These are phyloP conservation scores for Paraphaeosphaeria sporulosa DNA, from an alignment of 2,329 filamentous ascomycete genomes.

Conservation along the genomic window DNA sequence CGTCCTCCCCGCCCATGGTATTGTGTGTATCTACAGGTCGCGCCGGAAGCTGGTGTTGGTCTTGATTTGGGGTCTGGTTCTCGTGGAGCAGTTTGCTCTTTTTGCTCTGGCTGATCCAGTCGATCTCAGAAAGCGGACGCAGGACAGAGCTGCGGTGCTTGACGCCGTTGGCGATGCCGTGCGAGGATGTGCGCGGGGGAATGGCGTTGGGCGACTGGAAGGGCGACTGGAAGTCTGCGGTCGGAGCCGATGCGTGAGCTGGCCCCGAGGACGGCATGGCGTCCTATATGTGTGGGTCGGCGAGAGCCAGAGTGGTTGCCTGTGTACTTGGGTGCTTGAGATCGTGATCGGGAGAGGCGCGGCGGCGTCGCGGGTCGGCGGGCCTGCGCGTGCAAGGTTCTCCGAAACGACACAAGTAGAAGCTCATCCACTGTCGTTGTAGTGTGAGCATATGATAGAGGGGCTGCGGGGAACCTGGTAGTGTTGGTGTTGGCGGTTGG, in stretches of 20 bases:
- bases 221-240: slow-evolving; percentile 22
- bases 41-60: slow-evolving; percentile 8
- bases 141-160: slow-evolving; percentile 41
- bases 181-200: slow-evolving; percentile 49
- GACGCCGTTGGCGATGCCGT: slow-evolving; percentile 40
- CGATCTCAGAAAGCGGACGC: slow-evolving; percentile 48
- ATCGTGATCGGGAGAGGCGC: not conserved
- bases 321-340: slow-evolving; percentile 3
- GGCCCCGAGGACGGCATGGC: slow-evolving; percentile 10
- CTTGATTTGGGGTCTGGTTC: not conserved
- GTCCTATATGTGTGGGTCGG: not conserved
- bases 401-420: not conserved
- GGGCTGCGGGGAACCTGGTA: not conserved
- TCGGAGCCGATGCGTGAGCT: not conserved
- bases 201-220: slow-evolving; percentile 49
- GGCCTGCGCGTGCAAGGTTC: not conserved
- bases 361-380: not conserved
- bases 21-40: slow-evolving; percentile 23
- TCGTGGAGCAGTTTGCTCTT: slow-evolving; percentile 45
- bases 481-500: not conserved
- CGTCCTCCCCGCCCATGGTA: slow-evolving; percentile 8
- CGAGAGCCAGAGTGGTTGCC: slow-evolving; percentile 1
- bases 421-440: not conserved
- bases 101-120: slow-evolving; percentile 51
- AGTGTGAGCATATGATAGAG: not conserved